These are phyloP conservation scores for Dryas integrifolia DNA, from an alignment of 331 rosid genomes.

Conservation along the genomic window DNA sequence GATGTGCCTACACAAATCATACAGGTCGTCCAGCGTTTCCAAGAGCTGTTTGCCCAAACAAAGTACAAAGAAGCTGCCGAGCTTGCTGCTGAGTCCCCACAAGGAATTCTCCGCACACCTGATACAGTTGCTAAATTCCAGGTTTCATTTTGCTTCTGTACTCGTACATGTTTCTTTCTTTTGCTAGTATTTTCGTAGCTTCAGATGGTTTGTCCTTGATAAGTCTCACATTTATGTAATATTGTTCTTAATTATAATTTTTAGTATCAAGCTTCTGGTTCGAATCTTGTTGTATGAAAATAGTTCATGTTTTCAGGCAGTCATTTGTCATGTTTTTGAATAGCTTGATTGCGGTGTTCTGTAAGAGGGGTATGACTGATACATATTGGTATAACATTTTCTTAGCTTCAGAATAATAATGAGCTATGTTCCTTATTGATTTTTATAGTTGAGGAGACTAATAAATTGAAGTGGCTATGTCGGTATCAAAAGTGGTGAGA, in stretches of 20 bases:
- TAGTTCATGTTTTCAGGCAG: neutral
- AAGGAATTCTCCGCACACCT: slow-evolving; percentile 86
- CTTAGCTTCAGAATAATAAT: neutral
- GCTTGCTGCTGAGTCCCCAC: slow-evolving; percentile 90
- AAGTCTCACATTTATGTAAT: neutral
- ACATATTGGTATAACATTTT: slow-evolving; percentile 6
- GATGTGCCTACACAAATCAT: slow-evolving; percentile 26
- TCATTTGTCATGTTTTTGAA: neutral
- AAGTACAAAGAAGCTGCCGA: slow-evolving; percentile 94
- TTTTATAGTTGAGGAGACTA: slow-evolving; percentile 3
- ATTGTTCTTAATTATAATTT: neutral
- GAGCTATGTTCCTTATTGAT: neutral
- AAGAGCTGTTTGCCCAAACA: slow-evolving; percentile 97
- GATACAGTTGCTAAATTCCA: slow-evolving; percentile 91
- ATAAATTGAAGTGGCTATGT: neutral
- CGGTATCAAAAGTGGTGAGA: neutral
- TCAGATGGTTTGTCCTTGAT: neutral
- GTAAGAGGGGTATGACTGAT: neutral
- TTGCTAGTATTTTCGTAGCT: neutral
- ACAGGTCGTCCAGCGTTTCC: slow-evolving; percentile 97
- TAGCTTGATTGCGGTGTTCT: neutral
- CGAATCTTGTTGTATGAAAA: neutral
- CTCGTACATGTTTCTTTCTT: neutral
- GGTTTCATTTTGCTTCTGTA: slow-evolving; percentile 39
- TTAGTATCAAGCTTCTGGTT: neutral